phyloP scores from a whole-genome alignment of 805 yeast genomes.

The Lipomyces yamadae region DNA sequence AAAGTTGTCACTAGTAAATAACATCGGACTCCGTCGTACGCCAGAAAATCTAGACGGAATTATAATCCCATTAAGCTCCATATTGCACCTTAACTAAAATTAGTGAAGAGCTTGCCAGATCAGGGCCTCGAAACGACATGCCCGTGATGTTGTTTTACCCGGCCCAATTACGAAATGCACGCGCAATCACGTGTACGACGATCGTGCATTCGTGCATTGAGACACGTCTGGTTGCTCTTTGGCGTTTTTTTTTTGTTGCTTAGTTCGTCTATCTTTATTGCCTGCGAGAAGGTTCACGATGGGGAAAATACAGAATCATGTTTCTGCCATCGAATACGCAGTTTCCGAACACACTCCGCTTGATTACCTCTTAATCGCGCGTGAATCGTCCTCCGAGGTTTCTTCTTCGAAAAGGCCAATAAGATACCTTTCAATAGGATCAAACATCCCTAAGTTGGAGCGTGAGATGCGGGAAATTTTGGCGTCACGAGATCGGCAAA shows the following conservation, averaged over 20 bases:
- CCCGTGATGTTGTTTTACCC: not conserved
- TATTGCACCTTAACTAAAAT: not conserved
- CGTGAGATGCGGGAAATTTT: not conserved
- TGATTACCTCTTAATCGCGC: conserved; percentile 12
- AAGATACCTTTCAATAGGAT: conserved; percentile 4
- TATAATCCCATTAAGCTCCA: not conserved
- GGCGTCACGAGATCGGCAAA: not conserved
- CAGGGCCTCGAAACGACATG: too few relatives aligned
- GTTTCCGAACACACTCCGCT: conserved; percentile 5
- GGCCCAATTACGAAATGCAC: not conserved
- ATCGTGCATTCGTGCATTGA: not conserved
- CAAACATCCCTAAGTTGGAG: not conserved
- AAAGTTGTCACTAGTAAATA: not conserved
- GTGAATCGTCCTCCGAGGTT: not conserved
- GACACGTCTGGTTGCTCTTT: not conserved
- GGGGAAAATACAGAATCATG: not conserved
- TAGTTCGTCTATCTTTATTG: too few relatives aligned
- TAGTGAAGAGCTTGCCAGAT: too few relatives aligned
- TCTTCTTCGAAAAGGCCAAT: not conserved
- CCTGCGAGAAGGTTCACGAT: not conserved
- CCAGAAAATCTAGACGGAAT: conserved; percentile 5
- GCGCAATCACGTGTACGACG: not conserved
- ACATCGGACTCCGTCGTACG: not conserved
- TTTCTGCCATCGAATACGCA: not conserved
- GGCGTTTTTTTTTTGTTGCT: too few relatives aligned